Percentiles rank a stretch among this genome's conserved stretches.
Evolutionary conservation across 371 early-diverging fungal species (phyloP).

Genomic region (Apophysomyces elegans): DNA sequence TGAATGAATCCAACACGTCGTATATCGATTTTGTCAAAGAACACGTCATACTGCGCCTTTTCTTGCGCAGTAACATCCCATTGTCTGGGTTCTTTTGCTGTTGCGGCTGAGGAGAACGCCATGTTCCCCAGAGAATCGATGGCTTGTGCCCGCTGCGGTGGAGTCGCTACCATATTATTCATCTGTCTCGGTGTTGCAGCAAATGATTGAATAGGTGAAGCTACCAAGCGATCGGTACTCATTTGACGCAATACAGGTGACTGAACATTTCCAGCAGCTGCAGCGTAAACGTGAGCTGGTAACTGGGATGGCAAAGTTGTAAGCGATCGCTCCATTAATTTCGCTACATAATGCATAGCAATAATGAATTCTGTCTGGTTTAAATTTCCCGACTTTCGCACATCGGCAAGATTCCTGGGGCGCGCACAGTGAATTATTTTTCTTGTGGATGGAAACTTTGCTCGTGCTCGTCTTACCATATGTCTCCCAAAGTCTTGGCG

Average conservation of each 20-base stretch:
- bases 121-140: slow-evolving; percentile 47
- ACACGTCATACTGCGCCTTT: slow-evolving; percentile 67
- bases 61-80: slow-evolving; percentile 81
- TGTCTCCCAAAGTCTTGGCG: slow-evolving; percentile 44
- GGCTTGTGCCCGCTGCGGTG: slow-evolving; percentile 42
- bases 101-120: slow-evolving; percentile 36
- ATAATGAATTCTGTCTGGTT: slow-evolving; percentile 77
- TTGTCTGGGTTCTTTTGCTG: slow-evolving; percentile 27
- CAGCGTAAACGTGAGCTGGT: slow-evolving; percentile 65
- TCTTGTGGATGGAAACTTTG: neutral
- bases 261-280: slow-evolving; percentile 44
- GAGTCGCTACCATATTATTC: slow-evolving; percentile 28
- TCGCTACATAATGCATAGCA: slow-evolving; percentile 84
- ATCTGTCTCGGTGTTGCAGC: slow-evolving; percentile 19
- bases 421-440: neutral
- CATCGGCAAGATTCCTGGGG: slow-evolving; percentile 69
- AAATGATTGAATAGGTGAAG: slow-evolving; percentile 19
- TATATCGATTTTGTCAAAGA: slow-evolving; percentile 75
- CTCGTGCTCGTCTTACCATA: slow-evolving; percentile 40
- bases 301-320: slow-evolving; percentile 61
- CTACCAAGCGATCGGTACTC: slow-evolving; percentile 6
- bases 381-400: slow-evolving; percentile 68
- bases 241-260: slow-evolving; percentile 16
- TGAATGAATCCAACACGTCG: slow-evolving; percentile 30
- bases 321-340: slow-evolving; percentile 71